Percentiles rank a stretch among this genome's conserved stretches.
These are phyloP conservation scores for Ceratocystis colombiana DNA, from an alignment of 2,329 filamentous ascomycete genomes.

Conservation along the genomic window DNA sequence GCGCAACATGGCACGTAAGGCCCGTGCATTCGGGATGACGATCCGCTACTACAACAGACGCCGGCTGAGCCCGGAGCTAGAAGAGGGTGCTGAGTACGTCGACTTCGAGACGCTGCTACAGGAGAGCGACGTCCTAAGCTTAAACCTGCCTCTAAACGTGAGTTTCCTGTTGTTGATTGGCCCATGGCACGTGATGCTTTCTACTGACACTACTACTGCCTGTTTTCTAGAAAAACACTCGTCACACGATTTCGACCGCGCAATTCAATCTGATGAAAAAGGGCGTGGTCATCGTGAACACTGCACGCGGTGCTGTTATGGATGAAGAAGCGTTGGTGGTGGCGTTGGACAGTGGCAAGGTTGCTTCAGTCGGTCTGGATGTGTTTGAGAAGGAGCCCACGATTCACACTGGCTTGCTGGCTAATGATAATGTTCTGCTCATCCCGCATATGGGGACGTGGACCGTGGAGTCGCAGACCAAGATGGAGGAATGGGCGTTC, in stretches of 20 bases:
- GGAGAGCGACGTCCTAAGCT: conserved; percentile 63
- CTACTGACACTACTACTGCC: not conserved
- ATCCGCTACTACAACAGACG: conserved; percentile 66
- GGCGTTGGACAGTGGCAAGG: conserved; percentile 59
- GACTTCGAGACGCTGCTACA: conserved; percentile 61
- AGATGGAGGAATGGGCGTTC: conserved; percentile 69
- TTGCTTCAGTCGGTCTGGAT: conserved; percentile 63
- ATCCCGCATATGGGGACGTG: conserved; percentile 81
- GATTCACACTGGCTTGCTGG: conserved; percentile 60
- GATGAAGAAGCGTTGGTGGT: conserved; percentile 70
- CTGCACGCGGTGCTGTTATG: conserved; percentile 70
- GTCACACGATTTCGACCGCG: conserved; percentile 60
- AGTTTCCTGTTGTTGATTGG: conserved; percentile 32
- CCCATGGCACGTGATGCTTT: not conserved
- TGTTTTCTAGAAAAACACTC: conserved; percentile 46
- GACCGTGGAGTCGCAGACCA: conserved; percentile 54
- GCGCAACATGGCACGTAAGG: conserved; percentile 63
- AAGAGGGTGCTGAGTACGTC: conserved; percentile 55
- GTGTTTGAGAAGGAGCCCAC: conserved; percentile 75
- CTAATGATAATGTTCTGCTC: conserved; percentile 61
- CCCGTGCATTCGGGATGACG: conserved; percentile 63
- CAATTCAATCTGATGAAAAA: conserved; percentile 71
- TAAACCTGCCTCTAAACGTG: conserved; percentile 75
- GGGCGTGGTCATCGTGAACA: conserved; percentile 70
- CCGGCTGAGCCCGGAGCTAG: conserved; percentile 45